Evolutionary conservation across 2,329 filamentous ascomycete species (phyloP).

Genomic region (Penicillium hesseltinei): DNA sequence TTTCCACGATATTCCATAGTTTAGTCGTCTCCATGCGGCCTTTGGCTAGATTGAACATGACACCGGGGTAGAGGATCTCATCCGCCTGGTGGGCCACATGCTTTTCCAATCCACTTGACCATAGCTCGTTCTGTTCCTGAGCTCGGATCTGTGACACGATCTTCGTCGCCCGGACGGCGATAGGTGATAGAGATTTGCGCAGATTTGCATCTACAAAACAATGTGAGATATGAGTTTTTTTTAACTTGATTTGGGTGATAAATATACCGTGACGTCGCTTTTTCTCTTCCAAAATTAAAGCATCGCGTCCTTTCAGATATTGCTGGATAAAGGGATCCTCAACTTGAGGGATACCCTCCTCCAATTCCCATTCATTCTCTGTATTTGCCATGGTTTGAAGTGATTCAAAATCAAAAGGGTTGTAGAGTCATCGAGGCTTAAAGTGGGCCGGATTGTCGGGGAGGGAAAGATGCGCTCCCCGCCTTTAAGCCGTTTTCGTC

Average conservation of each 20-base stretch:
- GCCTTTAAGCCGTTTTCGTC: slow-evolving; percentile 7
- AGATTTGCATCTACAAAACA: slow-evolving; percentile 29
- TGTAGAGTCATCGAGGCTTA: not conserved
- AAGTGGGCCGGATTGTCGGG: not conserved
- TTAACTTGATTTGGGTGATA: slow-evolving; percentile 12
- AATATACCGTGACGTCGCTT: slow-evolving; percentile 71
- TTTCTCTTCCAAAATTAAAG: slow-evolving; percentile 76
- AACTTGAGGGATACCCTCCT: slow-evolving; percentile 47
- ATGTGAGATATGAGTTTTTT: slow-evolving; percentile 1
- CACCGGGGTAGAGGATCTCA: slow-evolving; percentile 74
- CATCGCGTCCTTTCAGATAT: slow-evolving; percentile 73
- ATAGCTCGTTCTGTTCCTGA: slow-evolving; percentile 72
- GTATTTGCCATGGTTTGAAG: slow-evolving; percentile 14
- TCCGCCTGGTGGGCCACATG: slow-evolving; percentile 60
- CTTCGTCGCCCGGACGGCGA: slow-evolving; percentile 71
- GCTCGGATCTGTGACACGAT: slow-evolving; percentile 79
- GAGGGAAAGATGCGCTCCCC: slow-evolving; percentile 1
- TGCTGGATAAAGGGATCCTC: slow-evolving; percentile 77
- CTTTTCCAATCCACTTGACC: slow-evolving; percentile 73
- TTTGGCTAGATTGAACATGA: slow-evolving; percentile 89
- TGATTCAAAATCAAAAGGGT: not conserved
- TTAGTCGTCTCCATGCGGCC: slow-evolving; percentile 80
- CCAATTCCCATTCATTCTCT: slow-evolving; percentile 34
- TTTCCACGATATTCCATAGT: slow-evolving; percentile 79
- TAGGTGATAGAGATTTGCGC: slow-evolving; percentile 64